Conservation (phyloP, 2,329 filamentous ascomycete genomes). For the Alternaria brassicicola region DNA sequence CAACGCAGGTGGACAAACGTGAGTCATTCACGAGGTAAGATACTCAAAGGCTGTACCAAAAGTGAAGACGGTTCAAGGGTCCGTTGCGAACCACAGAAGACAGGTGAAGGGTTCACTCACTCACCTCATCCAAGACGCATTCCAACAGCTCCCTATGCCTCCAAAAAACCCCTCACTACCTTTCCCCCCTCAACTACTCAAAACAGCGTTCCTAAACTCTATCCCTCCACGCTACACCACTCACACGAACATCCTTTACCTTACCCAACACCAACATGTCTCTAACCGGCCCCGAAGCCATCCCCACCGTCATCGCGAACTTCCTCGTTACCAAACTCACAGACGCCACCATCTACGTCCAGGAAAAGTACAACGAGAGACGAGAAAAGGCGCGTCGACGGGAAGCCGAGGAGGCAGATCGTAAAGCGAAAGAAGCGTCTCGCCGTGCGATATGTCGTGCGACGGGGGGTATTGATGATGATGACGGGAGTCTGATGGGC, state of each 20-base stretch:
- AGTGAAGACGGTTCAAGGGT: not conserved
- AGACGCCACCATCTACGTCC: not conserved
- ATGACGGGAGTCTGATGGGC: not conserved
- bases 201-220: too few species aligned
- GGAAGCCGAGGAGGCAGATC: accelerated
- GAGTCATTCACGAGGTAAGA: too few species aligned
- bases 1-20: too few species aligned
- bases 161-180: accelerated
- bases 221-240: not conserved
- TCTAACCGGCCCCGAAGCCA: not conserved
- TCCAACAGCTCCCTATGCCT: too few species aligned
- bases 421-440: too few species aligned
- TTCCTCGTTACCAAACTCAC: not conserved
- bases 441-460: not conserved
- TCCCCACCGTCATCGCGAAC: not conserved
- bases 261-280: not conserved
- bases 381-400: not conserved
- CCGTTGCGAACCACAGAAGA: not conserved
- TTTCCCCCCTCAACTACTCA: not conserved
- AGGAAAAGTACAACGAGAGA: not conserved
- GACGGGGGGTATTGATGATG: not conserved
- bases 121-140: not conserved
- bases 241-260: too few species aligned
- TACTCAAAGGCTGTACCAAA: too few species aligned
- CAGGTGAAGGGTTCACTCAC: not conserved